Evolutionary conservation across 1,284 basidiomycete genomes (phyloP), one percentile per base, ranked within the genome.

Genomic region (Malassezia globosa): DNA sequence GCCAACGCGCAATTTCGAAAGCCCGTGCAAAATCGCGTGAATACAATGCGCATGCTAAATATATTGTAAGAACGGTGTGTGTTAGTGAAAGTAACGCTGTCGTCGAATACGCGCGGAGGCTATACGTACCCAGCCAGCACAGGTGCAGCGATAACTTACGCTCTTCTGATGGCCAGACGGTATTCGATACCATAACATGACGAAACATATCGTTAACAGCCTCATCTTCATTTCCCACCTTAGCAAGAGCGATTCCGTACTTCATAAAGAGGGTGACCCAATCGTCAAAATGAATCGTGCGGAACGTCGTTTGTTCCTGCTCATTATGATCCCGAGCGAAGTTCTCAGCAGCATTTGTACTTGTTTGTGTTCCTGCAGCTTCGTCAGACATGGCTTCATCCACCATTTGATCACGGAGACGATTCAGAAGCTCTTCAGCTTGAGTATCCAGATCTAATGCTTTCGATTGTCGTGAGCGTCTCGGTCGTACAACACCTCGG

Each of bases 201-300:
- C 85, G 79, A 6, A 58, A 76, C 75, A 74, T 83, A 78, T 87
- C 83, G 7, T 84, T 79, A 7, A 59, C 52, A 7, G 83, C 78
- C 4, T 77, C 75, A 10, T 76, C 70, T 57, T 78, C 79, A 16
- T 79, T 76, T 36, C 79, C 75, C 2, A 44, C 63, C 23, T 74
- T 73, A 56, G 86, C 84, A 29, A 89, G 75, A 6, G 84, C 76
- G 68, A 92, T 87, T 46, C 82, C 80, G 68, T 94, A 94, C 86
- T 95, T 58, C 8, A 53, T 42, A 60, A 89, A 82, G 18, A 95
- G 68, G 3, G 77, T 75, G 41, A 92, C 72, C 92, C 92, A 96
- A 43, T 85, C 81, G 50, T 85, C 82, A 58, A 88, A 85, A 2
- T 76, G 76, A n/a, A 94, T 77, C 0, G 85, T 84, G 5, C 89